These are phyloP conservation scores for Sugiyamaella neomexicana DNA, from an alignment of 1,139 yeast species.

Conservation along the genomic window DNA sequence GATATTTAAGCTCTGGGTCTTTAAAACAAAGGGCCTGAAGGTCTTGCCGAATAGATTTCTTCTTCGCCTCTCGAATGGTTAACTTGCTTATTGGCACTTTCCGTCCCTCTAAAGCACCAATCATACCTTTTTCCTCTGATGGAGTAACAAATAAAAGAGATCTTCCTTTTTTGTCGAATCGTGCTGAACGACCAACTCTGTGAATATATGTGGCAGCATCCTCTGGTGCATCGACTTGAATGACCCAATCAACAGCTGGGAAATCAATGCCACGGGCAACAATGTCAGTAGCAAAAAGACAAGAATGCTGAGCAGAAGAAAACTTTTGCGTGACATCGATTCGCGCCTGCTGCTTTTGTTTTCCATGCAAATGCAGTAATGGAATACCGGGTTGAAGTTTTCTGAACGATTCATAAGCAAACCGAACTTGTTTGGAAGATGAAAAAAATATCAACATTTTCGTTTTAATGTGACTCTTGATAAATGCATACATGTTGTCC, in stretches of 20 bases:
- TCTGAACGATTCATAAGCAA: constrained; percentile 85
- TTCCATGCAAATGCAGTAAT: constrained; percentile 85
- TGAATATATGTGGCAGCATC: constrained; percentile 94
- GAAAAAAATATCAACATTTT: constrained; percentile 88
- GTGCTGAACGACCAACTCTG: constrained; percentile 94
- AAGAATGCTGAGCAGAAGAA: constrained; percentile 80
- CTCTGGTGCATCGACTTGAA: constrained; percentile 95
- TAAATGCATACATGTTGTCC: constrained; percentile 83
- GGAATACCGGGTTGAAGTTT: constrained; percentile 96
- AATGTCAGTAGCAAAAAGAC: constrained; percentile 93
- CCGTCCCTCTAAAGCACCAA: constrained; percentile 59
- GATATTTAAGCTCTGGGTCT: constrained; percentile 85
- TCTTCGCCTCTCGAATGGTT: constrained; percentile 73
- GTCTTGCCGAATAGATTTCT: constrained; percentile 77
- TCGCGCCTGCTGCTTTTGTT: constrained; percentile 92
- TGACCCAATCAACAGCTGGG: constrained; percentile 97
- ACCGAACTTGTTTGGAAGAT: constrained; percentile 94
- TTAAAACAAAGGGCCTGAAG: constrained; percentile 88
- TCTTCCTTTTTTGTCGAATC: constrained; percentile 88
- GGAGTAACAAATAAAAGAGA: constrained; percentile 83
- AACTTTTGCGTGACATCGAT: constrained; percentile 86
- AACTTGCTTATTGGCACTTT: constrained; percentile 71
- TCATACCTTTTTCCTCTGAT: constrained; percentile 75
- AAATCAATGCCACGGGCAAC: constrained; percentile 97
- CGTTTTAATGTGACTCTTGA: constrained; percentile 80